Evolutionary conservation across 345 rosid species (phyloP).

Genomic region (Citrus medica): DNA sequence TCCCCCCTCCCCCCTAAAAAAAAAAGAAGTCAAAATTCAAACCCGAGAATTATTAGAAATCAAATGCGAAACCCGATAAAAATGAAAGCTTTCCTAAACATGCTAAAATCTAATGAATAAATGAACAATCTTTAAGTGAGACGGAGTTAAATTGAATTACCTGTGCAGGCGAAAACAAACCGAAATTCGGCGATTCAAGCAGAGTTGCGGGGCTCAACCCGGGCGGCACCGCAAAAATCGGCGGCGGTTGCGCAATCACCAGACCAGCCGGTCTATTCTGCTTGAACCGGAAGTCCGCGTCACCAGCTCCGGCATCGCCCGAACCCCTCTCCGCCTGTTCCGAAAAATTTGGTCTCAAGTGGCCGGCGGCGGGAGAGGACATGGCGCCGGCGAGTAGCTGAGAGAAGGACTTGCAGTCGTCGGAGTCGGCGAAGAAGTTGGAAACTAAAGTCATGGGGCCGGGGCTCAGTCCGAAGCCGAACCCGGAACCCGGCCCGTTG

Average conservation of each 20-base stretch:
- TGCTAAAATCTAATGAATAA: background rate
- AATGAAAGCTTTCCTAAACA: background rate
- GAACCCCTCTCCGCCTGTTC: conserved; percentile 11
- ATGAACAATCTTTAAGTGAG: background rate
- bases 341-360: conserved; percentile 6
- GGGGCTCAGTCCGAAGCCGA: conserved; percentile 63
- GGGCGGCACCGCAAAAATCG: conserved; percentile 47
- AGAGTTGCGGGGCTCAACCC: conserved; percentile 51
- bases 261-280: conserved; percentile 48
- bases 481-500: conserved; percentile 15
- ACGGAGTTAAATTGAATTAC: conserved; percentile 22
- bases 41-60: background rate
- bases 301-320: conserved; percentile 19
- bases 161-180: conserved; percentile 65
- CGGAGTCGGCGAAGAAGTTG: conserved; percentile 60
- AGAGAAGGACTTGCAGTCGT: conserved; percentile 71
- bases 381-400: conserved; percentile 84
- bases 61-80: background rate
- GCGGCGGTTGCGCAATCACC: conserved; percentile 40
- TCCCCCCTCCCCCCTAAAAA: too few species aligned
- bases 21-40: background rate
- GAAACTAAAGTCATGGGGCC: conserved; percentile 92
- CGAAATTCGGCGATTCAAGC: conserved; percentile 72
- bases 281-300: conserved; percentile 35
- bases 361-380: conserved; percentile 47